Evolutionary conservation across 768 basidiomycete species (phyloP), one percentile per base, ranked within the genome.

Genomic region (Suillus variegatus): DNA sequence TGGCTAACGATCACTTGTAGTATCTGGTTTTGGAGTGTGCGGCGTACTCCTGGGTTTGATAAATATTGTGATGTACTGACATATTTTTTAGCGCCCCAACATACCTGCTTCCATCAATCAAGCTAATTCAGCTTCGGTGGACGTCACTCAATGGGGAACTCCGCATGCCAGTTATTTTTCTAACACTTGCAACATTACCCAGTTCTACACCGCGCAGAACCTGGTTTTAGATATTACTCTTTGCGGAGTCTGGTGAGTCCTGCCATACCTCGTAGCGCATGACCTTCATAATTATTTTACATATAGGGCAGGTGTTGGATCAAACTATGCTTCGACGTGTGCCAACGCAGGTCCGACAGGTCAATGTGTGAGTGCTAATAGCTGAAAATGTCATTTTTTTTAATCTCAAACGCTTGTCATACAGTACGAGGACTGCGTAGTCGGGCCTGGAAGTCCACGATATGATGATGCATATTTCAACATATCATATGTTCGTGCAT

Each of bases 391-490:
- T 0, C 18, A 43, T 43, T 60, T 7, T 28, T 57, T 38, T 57
- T n/a, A n/a, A 1, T 60, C 22, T 43, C 28, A 3, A 28, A 58
- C 10, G 38, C 38, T 10, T 41, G 40, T 41, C 25, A 18, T 63
- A 36, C 70, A 84, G 78, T 86, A 88, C 72, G 77, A 81, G 25
- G 82, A 85, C 71, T 83, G 83, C 69, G 87, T 89, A 28, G 80
- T 84, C 6, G 85, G 86, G 14, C 75, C 82, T 9, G 85, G 85
- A 16, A 80, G 82, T 63, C 83, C 82, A n/a, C 81, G 81, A 61
- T 88, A 82, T 74, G 85, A 85, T 74, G 68, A 81, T 16, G 86
- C 87, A 1, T 89, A 85, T 75, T 93, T 91, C 69, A 89, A 91
- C 74, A 80, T 92, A 70, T 80, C 82, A 62, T 87, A 87, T 67